These are phyloP conservation scores for Aspergillus sp. DNA, from an alignment of 2,329 filamentous ascomycete species.

Conservation along the genomic window DNA sequence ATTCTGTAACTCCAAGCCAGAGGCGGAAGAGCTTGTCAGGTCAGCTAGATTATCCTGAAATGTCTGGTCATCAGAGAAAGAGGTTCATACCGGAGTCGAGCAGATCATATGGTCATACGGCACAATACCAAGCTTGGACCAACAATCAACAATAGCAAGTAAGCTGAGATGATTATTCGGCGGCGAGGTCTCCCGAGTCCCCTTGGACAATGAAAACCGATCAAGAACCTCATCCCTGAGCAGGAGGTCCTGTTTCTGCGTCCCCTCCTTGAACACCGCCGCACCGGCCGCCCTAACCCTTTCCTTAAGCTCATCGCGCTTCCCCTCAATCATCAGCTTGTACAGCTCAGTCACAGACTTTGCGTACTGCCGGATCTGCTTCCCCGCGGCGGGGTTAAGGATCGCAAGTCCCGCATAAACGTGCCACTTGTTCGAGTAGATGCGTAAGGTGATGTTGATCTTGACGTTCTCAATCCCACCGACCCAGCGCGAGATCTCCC, in stretches of 20 bases:
- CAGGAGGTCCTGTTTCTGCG: constrained; percentile 64
- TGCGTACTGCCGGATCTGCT: constrained; percentile 94
- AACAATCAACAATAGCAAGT: constrained; percentile 97
- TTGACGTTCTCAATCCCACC: constrained; percentile 99
- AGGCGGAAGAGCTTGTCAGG: constrained; percentile 73
- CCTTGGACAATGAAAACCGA: constrained; percentile 77
- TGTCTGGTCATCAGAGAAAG: background rate
- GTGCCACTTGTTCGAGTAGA: constrained; percentile 99
- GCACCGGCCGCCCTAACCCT: constrained; percentile 79
- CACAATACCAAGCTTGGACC: constrained; percentile 88
- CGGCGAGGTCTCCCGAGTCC: constrained; percentile 65
- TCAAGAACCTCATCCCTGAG: constrained; percentile 80
- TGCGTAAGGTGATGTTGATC: constrained; percentile 95
- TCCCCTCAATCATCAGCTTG: constrained; percentile 92
- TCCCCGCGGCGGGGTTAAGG: constrained; percentile 86
- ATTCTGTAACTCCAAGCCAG: constrained; percentile 96
- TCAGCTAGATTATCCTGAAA: background rate
- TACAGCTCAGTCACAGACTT: constrained; percentile 89
- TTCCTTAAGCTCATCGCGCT: constrained; percentile 68
- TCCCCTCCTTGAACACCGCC: constrained; percentile 60
- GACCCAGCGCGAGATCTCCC: constrained; percentile 93
- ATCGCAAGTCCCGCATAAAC: constrained; percentile 97
- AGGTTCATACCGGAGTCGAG: constrained; percentile 71
- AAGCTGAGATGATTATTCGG: constrained; percentile 89
- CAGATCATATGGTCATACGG: constrained; percentile 99